phyloP scores from a whole-genome alignment of 441 rosid species.

The Cnidoscolus chayamansa region DNA sequence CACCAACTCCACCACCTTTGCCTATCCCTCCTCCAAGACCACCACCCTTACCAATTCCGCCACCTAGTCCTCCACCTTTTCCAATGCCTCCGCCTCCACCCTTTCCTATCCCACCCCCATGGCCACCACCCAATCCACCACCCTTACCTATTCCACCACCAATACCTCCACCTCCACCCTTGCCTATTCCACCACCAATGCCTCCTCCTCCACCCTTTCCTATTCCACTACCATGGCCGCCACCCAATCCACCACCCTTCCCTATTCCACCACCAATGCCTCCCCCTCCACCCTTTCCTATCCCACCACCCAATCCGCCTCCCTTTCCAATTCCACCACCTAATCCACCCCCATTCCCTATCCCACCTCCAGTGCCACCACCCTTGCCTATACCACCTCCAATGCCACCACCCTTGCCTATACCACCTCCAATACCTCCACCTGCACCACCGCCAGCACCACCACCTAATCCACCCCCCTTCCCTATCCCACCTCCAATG shows the following conservation, averaged over 20 bases:
- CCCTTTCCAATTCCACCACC: conserved; percentile 34
- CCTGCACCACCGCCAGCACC: conserved; percentile 33
- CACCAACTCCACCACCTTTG: conserved; percentile 26
- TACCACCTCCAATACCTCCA: conserved; percentile 33
- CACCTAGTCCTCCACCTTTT: conserved; percentile 24
- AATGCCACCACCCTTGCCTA: conserved; percentile 33
- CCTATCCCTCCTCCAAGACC: conserved; percentile 31
- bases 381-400: conserved; percentile 32
- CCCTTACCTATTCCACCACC: conserved; percentile 33
- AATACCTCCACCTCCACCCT: conserved; percentile 21
- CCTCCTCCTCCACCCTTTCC: conserved; percentile 29
- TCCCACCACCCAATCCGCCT: conserved; percentile 30
- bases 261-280: conserved; percentile 37
- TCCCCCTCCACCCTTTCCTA: conserved; percentile 35
- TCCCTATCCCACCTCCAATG: conserved; percentile 36
- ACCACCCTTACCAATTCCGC: conserved; percentile 30
- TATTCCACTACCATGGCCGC: conserved; percentile 24
- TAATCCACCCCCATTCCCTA: conserved; percentile 26
- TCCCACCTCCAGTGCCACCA: background rate
- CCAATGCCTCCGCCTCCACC: conserved; percentile 38
- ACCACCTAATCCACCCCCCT: conserved; percentile 29
- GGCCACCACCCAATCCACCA: conserved; percentile 17
- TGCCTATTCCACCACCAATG: conserved; percentile 24
- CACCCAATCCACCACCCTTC: conserved; percentile 26
- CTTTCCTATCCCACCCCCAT: conserved; percentile 31